phyloP scores from a whole-genome alignment of 2,329 filamentous ascomycete species.

The Aspergillus felis region DNA sequence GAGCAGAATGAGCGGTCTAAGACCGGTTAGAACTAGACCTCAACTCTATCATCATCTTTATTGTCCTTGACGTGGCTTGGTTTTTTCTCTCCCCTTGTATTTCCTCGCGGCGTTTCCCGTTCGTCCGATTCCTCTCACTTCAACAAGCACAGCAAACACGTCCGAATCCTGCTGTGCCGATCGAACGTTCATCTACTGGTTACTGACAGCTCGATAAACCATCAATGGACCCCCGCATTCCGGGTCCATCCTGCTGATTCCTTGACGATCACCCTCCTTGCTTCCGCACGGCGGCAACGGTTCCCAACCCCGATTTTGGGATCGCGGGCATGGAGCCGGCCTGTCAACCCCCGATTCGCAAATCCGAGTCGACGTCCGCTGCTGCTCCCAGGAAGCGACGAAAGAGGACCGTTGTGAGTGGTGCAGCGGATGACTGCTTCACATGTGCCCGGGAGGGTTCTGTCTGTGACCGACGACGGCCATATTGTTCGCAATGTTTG shows the following conservation, averaged over 20 bases:
- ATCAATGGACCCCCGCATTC: conserved; percentile 18
- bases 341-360: conserved; percentile 23
- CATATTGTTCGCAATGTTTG: conserved; percentile 92
- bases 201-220: neutral
- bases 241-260: conserved; percentile 7
- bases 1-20: neutral
- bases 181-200: conserved; percentile 2
- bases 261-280: conserved; percentile 3
- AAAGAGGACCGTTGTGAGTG: conserved; percentile 81
- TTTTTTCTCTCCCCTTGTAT: neutral
- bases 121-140: neutral
- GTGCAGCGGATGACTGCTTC: conserved; percentile 93
- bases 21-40: neutral
- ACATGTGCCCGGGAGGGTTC: conserved; percentile 78
- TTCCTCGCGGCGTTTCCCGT: neutral
- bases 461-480: conserved; percentile 85
- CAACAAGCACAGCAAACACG: neutral
- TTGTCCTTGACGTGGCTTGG: conserved; percentile 2
- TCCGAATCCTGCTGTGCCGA: neutral
- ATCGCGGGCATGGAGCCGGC: conserved; percentile 17
- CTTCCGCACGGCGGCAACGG: neutral
- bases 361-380: conserved; percentile 19
- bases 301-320: neutral
- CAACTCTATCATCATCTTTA: neutral
- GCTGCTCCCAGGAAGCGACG: conserved; percentile 62